phyloP scores from a whole-genome alignment of 305 asterid genomes.

The Striga hermonthica region DNA sequence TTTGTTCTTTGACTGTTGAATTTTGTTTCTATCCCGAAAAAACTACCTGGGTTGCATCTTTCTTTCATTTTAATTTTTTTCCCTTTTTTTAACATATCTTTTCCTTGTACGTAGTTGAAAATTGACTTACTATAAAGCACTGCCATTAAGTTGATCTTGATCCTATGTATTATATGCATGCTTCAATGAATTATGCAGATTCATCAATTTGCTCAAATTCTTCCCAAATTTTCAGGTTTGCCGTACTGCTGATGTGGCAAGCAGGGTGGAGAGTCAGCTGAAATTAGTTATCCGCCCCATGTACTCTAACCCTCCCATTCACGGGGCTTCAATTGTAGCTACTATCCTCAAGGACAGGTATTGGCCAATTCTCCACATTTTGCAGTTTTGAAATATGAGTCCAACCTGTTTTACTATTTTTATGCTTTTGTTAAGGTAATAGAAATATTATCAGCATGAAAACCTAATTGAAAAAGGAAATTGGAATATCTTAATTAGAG shows the following conservation, averaged over 20 bases:
- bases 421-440: conserved; percentile 11
- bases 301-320: conserved; percentile 97
- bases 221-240: conserved; percentile 57
- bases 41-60: too few relatives aligned
- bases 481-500: conserved; percentile 17
- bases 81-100: too few relatives aligned
- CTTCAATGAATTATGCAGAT: neutral
- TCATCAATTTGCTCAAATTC: conserved; percentile 9
- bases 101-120: too few relatives aligned
- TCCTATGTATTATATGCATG: neutral
- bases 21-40: too few relatives aligned
- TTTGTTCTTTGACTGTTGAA: too few relatives aligned
- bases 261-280: conserved; percentile 97
- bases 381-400: too few relatives aligned
- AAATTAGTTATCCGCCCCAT: conserved; percentile 95
- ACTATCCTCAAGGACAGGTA: conserved; percentile 92
- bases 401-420: neutral
- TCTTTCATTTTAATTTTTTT: too few relatives aligned
- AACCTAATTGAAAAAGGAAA: too few relatives aligned
- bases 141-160: neutral
- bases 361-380: conserved; percentile 2
- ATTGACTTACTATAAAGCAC: too few relatives aligned
- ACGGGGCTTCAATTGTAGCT: conserved; percentile 95
- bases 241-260: conserved; percentile 71
- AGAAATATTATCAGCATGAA: neutral